phyloP scores from a whole-genome alignment of 495 filamentous ascomycete species.

The Beverwykella pulmonaria region DNA sequence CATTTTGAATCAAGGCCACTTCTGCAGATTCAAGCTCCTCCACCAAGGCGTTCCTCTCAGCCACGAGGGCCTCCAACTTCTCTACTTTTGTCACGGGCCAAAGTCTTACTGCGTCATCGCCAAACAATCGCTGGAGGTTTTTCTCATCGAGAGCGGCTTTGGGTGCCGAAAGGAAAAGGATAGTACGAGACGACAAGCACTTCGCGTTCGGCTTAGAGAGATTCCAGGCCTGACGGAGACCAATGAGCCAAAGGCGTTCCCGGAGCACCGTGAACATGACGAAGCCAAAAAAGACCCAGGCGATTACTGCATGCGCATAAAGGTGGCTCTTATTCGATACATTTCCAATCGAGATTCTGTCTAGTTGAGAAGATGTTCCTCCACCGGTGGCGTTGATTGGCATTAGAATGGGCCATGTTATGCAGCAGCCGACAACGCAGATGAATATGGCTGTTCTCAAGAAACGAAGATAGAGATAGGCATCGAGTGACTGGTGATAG shows the following conservation, averaged over 20 bases:
- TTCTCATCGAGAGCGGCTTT: slow-evolving; percentile 47
- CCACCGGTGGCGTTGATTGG: slow-evolving; percentile 81
- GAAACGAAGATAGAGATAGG: slow-evolving; percentile 85
- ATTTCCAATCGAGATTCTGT: slow-evolving; percentile 69
- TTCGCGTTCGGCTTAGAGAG: slow-evolving; percentile 67
- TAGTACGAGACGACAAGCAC: slow-evolving; percentile 68
- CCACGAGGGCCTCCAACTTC: slow-evolving; percentile 39
- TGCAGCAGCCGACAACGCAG: slow-evolving; percentile 75
- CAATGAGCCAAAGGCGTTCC: slow-evolving; percentile 70
- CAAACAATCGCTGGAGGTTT: slow-evolving; percentile 39
- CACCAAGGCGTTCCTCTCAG: slow-evolving; percentile 32
- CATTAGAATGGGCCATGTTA: slow-evolving; percentile 85
- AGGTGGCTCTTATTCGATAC: slow-evolving; percentile 55
- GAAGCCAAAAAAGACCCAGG: slow-evolving; percentile 61
- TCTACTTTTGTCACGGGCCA: slow-evolving; percentile 56
- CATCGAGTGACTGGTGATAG: slow-evolving; percentile 71
- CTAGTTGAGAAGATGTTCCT: slow-evolving; percentile 60
- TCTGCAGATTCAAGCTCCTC: slow-evolving; percentile 44
- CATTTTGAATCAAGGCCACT: slow-evolving; percentile 35
- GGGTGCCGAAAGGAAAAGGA: slow-evolving; percentile 70
- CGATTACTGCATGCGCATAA: slow-evolving; percentile 64
- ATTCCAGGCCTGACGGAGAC: slow-evolving; percentile 70
- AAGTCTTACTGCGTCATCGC: slow-evolving; percentile 58
- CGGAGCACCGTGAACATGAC: slow-evolving; percentile 67
- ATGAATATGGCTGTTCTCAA: slow-evolving; percentile 71